These are phyloP conservation scores for Tricholoma furcatifolium DNA, from an alignment of 768 basidiomycete genomes.

Conservation along the genomic window DNA sequence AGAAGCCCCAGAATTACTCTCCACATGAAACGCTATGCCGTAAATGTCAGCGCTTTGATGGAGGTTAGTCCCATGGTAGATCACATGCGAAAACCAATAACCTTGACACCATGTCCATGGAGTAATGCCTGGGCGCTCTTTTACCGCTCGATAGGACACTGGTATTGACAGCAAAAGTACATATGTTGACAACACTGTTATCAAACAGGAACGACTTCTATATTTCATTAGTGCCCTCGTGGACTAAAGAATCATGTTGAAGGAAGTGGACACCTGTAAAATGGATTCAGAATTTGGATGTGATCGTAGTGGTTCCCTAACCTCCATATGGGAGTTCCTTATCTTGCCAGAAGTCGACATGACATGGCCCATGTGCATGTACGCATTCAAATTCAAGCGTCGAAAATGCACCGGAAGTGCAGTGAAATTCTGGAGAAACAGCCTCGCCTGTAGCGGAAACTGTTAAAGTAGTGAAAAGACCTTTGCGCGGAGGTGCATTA, in stretches of 20 bases:
- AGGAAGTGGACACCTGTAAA: conserved; percentile 1
- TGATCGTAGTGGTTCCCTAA: neutral
- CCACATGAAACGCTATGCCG: too few species aligned
- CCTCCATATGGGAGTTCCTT: conserved; percentile 3
- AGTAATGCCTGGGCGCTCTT: too few species aligned
- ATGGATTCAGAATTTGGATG: neutral
- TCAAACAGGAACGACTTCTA: too few species aligned
- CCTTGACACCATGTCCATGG: too few species aligned
- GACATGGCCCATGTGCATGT: neutral
- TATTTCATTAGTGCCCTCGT: too few species aligned
- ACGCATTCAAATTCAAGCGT: conserved; percentile 4
- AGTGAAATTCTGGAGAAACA: conserved; percentile 1
- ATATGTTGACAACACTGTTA: too few species aligned
- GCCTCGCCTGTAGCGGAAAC: neutral
- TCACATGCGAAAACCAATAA: too few species aligned
- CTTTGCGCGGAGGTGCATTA: neutral
- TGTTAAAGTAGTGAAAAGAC: neutral
- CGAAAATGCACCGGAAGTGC: neutral
- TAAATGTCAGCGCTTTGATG: too few species aligned
- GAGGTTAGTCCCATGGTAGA: too few species aligned
- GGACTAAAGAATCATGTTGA: conserved; percentile 1
- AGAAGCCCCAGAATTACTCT: too few species aligned
- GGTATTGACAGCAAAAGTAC: neutral
- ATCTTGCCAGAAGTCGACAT: conserved; percentile 5
- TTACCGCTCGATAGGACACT: neutral